Conservation (phyloP, 192 early-diverging fungal genomes). For the Gigaspora rosea region DNA sequence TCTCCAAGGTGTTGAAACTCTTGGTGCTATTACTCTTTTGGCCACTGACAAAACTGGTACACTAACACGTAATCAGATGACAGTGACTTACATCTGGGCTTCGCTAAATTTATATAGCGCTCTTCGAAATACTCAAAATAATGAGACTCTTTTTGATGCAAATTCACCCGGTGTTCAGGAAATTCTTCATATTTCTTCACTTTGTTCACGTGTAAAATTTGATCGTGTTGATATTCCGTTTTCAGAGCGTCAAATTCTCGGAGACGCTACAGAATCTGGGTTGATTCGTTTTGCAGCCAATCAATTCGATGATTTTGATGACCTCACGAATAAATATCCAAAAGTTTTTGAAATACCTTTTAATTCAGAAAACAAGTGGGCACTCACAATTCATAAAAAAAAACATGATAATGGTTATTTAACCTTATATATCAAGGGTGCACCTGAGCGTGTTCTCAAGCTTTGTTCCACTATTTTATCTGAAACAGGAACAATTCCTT, state of each 20-base stretch:
- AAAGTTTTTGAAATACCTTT: constrained; percentile 97
- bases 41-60: constrained; percentile 99
- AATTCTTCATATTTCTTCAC: constrained; percentile 74
- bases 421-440: constrained; percentile 91
- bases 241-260: constrained; percentile 76
- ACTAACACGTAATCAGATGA: constrained; percentile 97
- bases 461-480: constrained; percentile 78
- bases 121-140: constrained; percentile 46
- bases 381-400: constrained; percentile 86
- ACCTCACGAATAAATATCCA: constrained; percentile 63
- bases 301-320: constrained; percentile 76
- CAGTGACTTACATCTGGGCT: constrained; percentile 89
- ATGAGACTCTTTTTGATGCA: constrained; percentile 51
- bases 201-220: constrained; percentile 90
- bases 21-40: constrained; percentile 94
- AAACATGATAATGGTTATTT: constrained; percentile 64
- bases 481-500: constrained; percentile 53
- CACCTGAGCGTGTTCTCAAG: constrained; percentile 88
- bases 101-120: constrained; percentile 65
- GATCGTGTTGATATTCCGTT: constrained; percentile 88
- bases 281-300: constrained; percentile 79
- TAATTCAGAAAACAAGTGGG: constrained; percentile 96
- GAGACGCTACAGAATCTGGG: constrained; percentile 95
- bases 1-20: constrained; percentile 93
- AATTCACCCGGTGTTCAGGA: constrained; percentile 68